These are phyloP conservation scores for Macrophomina pseudophaseolina DNA, from an alignment of 2,329 filamentous ascomycete genomes.

Conservation along the genomic window DNA sequence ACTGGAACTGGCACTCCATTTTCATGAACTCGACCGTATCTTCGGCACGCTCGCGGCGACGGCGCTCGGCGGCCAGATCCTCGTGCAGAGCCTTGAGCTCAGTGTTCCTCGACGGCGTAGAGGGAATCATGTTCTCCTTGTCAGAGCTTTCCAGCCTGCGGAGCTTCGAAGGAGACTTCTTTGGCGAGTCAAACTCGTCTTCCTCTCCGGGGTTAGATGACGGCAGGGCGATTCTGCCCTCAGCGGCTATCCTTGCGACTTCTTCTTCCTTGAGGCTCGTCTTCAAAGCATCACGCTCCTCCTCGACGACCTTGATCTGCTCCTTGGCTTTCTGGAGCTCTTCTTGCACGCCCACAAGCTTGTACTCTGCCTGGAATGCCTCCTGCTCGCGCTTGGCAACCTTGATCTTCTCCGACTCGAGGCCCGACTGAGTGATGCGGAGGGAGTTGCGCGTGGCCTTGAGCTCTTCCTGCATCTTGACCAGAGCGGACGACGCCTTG, in stretches of 20 bases:
- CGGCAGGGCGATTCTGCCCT: conserved; percentile 72
- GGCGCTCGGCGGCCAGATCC: conserved; percentile 59
- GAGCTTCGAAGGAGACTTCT: conserved; percentile 55
- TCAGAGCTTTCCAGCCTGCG: conserved; percentile 48
- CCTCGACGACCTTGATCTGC: conserved; percentile 68
- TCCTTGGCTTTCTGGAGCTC: conserved; percentile 69
- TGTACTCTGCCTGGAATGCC: conserved; percentile 69
- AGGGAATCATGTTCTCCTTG: conserved; percentile 52
- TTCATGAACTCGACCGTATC: conserved; percentile 78
- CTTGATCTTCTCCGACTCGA: conserved; percentile 68
- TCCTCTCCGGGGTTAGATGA: conserved; percentile 55
- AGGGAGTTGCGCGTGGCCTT: conserved; percentile 64
- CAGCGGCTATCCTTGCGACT: conserved; percentile 72
- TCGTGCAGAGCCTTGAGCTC: conserved; percentile 56
- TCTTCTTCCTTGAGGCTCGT: conserved; percentile 75
- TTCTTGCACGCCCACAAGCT: conserved; percentile 68
- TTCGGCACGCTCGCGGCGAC: conserved; percentile 69
- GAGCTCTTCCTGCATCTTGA: conserved; percentile 76
- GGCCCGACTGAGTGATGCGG: conserved; percentile 62
- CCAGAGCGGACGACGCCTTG: conserved; percentile 71
- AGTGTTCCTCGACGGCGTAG: not conserved
- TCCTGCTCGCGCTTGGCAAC: conserved; percentile 69
- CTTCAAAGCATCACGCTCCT: conserved; percentile 76
- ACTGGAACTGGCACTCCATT: conserved; percentile 72
- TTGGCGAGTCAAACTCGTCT: conserved; percentile 68